Conservation (phyloP, 768 basidiomycete species). For the Hemileccinum rubropunctum region DNA sequence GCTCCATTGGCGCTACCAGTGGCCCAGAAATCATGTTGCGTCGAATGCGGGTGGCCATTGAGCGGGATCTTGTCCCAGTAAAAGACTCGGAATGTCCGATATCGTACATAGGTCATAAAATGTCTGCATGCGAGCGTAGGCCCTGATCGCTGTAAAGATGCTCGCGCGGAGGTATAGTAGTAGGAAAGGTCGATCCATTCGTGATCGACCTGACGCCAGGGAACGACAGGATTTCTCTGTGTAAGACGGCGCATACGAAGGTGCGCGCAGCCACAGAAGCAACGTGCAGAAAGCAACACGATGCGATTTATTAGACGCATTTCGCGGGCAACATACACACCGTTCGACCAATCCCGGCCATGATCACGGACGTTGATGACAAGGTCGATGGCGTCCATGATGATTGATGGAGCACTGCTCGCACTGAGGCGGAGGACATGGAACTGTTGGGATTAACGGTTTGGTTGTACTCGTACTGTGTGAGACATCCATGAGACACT, state of each 20-base stretch:
- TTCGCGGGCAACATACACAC: constrained; percentile 24
- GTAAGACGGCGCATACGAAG: constrained; percentile 43
- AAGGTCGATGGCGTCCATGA: constrained; percentile 50
- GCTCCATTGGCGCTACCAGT: constrained; percentile 38
- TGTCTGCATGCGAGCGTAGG: constrained; percentile 46
- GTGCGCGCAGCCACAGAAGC: constrained; percentile 33
- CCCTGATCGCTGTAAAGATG: constrained; percentile 38
- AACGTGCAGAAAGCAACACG: constrained; percentile 38
- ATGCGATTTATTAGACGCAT: constrained; percentile 38
- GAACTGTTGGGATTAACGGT: no score
- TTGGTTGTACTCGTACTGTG: no score
- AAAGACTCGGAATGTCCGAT: constrained; percentile 19
- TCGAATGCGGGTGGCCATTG: constrained; percentile 36
- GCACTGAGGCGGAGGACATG: no score
- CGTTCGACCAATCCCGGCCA: constrained; percentile 59
- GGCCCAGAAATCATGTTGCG: constrained; percentile 37
- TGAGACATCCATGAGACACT: no score
- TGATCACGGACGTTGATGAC: constrained; percentile 49
- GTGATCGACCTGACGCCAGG: constrained; percentile 27
- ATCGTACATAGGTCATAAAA: constrained; percentile 27
- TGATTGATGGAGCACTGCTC: neutral
- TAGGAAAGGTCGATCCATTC: constrained; percentile 15
- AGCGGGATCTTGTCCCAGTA: constrained; percentile 28
- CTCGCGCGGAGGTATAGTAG: constrained; percentile 38
- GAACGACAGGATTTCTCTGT: constrained; percentile 46